Conservation (phyloP, 805 yeast genomes). For the Lipomyces sp. region DNA sequence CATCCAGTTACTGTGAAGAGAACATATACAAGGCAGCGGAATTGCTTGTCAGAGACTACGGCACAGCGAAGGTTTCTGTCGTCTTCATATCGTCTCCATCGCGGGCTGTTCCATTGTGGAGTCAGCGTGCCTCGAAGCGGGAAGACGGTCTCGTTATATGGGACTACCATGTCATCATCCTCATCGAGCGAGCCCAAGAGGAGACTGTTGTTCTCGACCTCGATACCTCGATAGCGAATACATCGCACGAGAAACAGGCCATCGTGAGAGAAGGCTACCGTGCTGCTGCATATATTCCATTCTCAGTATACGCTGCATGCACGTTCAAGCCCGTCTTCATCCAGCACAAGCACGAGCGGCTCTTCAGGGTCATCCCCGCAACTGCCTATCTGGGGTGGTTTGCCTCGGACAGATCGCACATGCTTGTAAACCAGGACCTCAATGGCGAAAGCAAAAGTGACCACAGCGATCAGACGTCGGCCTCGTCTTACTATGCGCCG, state of each 20-base stretch:
- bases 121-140: slow-evolving; percentile 1
- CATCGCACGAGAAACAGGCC: not conserved
- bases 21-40: slow-evolving; percentile 18
- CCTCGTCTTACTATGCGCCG: slow-evolving; percentile 1
- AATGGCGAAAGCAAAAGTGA: no score
- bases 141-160: slow-evolving; percentile 10
- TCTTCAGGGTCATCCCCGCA: slow-evolving; percentile 7
- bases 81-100: slow-evolving; percentile 13
- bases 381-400: slow-evolving; percentile 2
- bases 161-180: slow-evolving; percentile 23
- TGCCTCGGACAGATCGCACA: slow-evolving; percentile 24
- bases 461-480: no score
- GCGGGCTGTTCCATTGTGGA: slow-evolving; percentile 1
- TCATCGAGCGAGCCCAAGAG: not conserved
- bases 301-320: not conserved
- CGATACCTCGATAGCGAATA: slow-evolving; percentile 1
- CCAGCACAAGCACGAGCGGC: not conserved
- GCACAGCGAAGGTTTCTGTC: not conserved
- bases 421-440: no score
- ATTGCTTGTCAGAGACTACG: not conserved
- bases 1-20: slow-evolving; percentile 24
- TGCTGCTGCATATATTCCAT: not conserved
- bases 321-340: slow-evolving; percentile 3
- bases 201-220: slow-evolving; percentile 6
- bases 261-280: not conserved